Percentiles rank a stretch among this genome's conserved stretches.
Evolutionary conservation across 306 rosid genomes (phyloP).

Genomic region (Glycine latifolia): DNA sequence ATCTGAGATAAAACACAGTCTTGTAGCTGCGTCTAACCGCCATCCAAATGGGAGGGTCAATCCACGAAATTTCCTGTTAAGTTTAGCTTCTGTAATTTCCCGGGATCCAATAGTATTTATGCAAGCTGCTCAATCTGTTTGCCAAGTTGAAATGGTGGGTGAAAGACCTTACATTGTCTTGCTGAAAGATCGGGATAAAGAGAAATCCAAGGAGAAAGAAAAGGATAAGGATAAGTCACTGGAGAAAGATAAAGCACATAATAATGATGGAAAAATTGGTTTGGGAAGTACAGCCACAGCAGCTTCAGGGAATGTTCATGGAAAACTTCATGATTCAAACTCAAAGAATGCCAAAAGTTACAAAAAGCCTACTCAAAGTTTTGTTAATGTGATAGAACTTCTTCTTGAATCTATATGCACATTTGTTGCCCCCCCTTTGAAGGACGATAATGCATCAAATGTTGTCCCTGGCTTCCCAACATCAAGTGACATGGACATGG

Average conservation of each 20-base stretch:
- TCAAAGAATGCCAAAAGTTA: slow-evolving; percentile 65
- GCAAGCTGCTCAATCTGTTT: slow-evolving; percentile 95
- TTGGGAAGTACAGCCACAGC: slow-evolving; percentile 58
- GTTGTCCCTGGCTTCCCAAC: slow-evolving; percentile 52
- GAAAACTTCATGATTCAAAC: slow-evolving; percentile 72
- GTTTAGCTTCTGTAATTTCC: slow-evolving; percentile 79
- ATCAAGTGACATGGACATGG: slow-evolving; percentile 90
- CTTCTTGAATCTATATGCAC: slow-evolving; percentile 79
- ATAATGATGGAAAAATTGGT: slow-evolving; percentile 70
- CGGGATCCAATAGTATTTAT: slow-evolving; percentile 84
- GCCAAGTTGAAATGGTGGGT: slow-evolving; percentile 95
- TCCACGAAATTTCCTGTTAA: slow-evolving; percentile 81
- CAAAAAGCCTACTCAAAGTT: slow-evolving; percentile 77
- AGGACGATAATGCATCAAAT: slow-evolving; percentile 62
- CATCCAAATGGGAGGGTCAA: slow-evolving; percentile 92
- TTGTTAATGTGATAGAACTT: slow-evolving; percentile 86
- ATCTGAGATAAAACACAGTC: slow-evolving; percentile 88
- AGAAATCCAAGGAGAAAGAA: slow-evolving; percentile 81
- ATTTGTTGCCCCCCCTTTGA: slow-evolving; percentile 71
- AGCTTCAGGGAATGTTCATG: slow-evolving; percentile 64
- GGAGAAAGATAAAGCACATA: slow-evolving; percentile 74
- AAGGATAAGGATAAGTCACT: slow-evolving; percentile 59
- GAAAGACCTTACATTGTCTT: slow-evolving; percentile 84
- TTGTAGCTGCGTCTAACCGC: slow-evolving; percentile 76
- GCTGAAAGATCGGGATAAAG: slow-evolving; percentile 88